phyloP scores from a whole-genome alignment of 164 flowering plant genomes.

The Magnolia changhungtana region DNA sequence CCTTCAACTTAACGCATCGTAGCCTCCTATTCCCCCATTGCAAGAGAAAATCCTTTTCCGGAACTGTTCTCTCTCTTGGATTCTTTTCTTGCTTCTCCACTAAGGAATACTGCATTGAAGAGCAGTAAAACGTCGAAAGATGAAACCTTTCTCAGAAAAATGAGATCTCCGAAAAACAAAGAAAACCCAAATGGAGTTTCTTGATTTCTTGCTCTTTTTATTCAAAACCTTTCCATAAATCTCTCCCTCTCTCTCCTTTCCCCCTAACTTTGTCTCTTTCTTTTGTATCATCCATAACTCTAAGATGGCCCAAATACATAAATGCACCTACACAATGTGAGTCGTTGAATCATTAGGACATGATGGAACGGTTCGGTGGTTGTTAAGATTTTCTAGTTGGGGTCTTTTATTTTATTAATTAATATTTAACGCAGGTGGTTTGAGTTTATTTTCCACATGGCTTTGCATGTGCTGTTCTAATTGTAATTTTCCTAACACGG shows the following conservation, averaged over 20 bases:
- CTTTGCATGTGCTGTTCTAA: too few species aligned
- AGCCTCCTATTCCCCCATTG: conserved; percentile 65
- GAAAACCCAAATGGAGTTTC: conserved; percentile 4
- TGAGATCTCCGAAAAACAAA: conserved; percentile 1
- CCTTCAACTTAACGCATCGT: conserved; percentile 47
- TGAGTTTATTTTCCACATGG: too few species aligned
- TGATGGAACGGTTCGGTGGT: too few species aligned
- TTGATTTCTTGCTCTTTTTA: background rate
- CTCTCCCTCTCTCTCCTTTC: background rate
- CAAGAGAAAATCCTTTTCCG: conserved; percentile 47
- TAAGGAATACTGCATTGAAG: conserved; percentile 13
- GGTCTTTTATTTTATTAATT: too few species aligned
- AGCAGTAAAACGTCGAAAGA: conserved; percentile 6
- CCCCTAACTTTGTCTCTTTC: background rate
- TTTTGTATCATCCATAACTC: too few species aligned
- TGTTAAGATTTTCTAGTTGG: too few species aligned
- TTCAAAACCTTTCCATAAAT: too few species aligned
- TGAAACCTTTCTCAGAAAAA: background rate
- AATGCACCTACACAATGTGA: too few species aligned
- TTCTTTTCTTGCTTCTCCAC: conserved; percentile 32
- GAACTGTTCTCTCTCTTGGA: conserved; percentile 20
- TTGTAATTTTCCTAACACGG: background rate
- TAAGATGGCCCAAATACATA: too few species aligned
- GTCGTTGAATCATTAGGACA: too few species aligned
- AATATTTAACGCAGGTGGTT: too few species aligned